Evolutionary conservation across 2,329 filamentous ascomycete species (phyloP).

Genomic region (Oidium heveae): DNA sequence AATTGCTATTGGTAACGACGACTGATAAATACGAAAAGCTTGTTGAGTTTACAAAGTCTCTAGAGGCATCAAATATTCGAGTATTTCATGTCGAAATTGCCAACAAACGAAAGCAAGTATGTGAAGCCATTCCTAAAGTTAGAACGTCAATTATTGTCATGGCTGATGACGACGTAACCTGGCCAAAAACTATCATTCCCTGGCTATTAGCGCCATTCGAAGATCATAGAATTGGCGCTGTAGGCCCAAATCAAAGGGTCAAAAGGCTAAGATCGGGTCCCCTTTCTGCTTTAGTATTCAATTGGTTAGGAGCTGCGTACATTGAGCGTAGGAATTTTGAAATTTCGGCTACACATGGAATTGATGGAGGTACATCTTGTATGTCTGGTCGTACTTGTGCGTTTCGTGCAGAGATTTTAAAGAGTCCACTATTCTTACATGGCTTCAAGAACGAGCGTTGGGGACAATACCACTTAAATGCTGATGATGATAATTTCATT

Average conservation of each 20-base stretch:
- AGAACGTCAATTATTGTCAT: slow-evolving; percentile 68
- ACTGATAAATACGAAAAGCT: slow-evolving; percentile 50
- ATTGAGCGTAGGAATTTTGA: slow-evolving; percentile 90
- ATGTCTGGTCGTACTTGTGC: slow-evolving; percentile 86
- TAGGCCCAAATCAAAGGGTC: slow-evolving; percentile 76
- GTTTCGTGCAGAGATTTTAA: slow-evolving; percentile 70
- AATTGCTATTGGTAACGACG: slow-evolving; percentile 71
- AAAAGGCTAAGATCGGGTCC: slow-evolving; percentile 35
- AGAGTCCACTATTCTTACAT: slow-evolving; percentile 62
- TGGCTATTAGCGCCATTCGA: slow-evolving; percentile 92
- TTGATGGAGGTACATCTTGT: slow-evolving; percentile 89
- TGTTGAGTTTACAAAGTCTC: slow-evolving; percentile 36
- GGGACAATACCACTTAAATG: slow-evolving; percentile 73
- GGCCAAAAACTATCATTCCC: slow-evolving; percentile 61
- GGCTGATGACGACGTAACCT: slow-evolving; percentile 88
- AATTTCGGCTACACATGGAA: slow-evolving; percentile 81
- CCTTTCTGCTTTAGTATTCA: slow-evolving; percentile 42
- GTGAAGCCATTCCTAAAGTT: slow-evolving; percentile 68
- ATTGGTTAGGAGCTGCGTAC: slow-evolving; percentile 78
- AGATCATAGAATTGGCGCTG: slow-evolving; percentile 57
- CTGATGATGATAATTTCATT: slow-evolving; percentile 95
- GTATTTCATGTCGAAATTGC: slow-evolving; percentile 61
- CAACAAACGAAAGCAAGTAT: slow-evolving; percentile 89
- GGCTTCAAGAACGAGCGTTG: slow-evolving; percentile 83
- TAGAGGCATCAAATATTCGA: slow-evolving; percentile 34